phyloP scores from a whole-genome alignment of 2,329 filamentous ascomycete genomes.

The Hypoxylon sp. region DNA sequence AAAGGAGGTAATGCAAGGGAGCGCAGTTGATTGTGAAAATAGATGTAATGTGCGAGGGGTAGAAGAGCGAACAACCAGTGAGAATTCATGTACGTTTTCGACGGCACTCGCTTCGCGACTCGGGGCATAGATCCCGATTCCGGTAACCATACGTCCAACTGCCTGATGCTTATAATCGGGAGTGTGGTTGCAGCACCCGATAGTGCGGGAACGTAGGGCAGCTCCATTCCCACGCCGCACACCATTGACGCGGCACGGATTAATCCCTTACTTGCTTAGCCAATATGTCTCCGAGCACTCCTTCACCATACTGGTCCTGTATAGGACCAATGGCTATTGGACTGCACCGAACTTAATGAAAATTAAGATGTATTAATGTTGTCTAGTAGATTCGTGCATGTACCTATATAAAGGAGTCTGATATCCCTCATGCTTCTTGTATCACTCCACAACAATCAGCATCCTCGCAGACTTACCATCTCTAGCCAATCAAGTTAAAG shows the following conservation, averaged over 20 bases:
- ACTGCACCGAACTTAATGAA: not conserved
- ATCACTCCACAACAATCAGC: not conserved
- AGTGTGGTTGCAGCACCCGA: slow-evolving; percentile 3
- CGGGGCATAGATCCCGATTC: slow-evolving; percentile 10
- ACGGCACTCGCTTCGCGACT: slow-evolving; percentile 5
- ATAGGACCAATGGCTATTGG: not conserved
- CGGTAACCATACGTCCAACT: slow-evolving; percentile 7
- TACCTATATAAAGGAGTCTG: slow-evolving; percentile 1
- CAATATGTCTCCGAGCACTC: not conserved
- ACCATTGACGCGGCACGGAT: not conserved
- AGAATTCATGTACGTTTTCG: slow-evolving; percentile 6
- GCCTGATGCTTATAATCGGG: not conserved
- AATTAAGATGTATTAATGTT: not conserved
- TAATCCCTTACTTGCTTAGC: not conserved
- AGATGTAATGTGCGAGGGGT: slow-evolving; percentile 14
- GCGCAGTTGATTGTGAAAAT: slow-evolving; percentile 5
- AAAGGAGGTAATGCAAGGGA: slow-evolving; percentile 2
- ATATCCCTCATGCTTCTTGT: not conserved
- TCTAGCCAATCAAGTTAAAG: not conserved
- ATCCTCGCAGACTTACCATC: not conserved
- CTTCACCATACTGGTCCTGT: not conserved
- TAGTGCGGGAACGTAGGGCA: slow-evolving; percentile 1
- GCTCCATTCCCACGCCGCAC: slow-evolving; percentile 1
- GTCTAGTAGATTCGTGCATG: not conserved
- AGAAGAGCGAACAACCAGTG: slow-evolving; percentile 9